phyloP scores from a whole-genome alignment of 345 rosid species.

The Populus davidiana region DNA sequence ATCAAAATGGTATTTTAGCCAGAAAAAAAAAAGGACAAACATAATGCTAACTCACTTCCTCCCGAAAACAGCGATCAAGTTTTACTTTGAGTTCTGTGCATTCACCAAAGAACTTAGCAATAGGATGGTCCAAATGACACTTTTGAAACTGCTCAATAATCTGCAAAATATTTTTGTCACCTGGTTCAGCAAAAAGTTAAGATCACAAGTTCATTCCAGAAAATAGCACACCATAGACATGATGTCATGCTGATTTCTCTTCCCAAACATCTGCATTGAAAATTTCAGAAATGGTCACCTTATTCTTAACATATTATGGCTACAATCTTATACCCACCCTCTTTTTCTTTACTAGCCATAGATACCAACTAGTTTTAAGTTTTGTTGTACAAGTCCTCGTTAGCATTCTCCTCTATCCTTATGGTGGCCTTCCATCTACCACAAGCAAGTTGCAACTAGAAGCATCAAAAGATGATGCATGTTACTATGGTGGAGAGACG shows the following conservation, averaged over 20 bases:
- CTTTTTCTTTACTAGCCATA: too few relatives aligned
- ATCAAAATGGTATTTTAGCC: not conserved
- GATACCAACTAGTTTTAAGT: not conserved
- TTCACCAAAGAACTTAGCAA: conserved; percentile 77
- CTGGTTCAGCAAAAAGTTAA: not conserved
- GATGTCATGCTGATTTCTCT: not conserved
- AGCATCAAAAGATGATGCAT: not conserved
- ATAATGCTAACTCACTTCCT: conserved; percentile 48
- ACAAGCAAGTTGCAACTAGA: not conserved
- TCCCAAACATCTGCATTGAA: not conserved
- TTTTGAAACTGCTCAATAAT: conserved; percentile 84
- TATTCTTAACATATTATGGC: too few relatives aligned
- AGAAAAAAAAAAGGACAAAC: not conserved
- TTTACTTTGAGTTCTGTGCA: conserved; percentile 80
- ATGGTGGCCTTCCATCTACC: not conserved
- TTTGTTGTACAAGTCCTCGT: not conserved
- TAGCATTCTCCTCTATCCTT: not conserved
- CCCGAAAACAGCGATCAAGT: conserved; percentile 81
- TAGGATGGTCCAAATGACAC: conserved; percentile 84
- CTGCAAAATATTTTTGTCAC: conserved; percentile 27
- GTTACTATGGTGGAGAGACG: not conserved
- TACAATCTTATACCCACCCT: not conserved
- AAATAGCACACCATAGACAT: not conserved
- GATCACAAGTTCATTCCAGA: not conserved
- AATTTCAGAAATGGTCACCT: not conserved